These are phyloP conservation scores for Kwoniella dejecticola DNA, from an alignment of 768 basidiomycete genomes.

Conservation along the genomic window DNA sequence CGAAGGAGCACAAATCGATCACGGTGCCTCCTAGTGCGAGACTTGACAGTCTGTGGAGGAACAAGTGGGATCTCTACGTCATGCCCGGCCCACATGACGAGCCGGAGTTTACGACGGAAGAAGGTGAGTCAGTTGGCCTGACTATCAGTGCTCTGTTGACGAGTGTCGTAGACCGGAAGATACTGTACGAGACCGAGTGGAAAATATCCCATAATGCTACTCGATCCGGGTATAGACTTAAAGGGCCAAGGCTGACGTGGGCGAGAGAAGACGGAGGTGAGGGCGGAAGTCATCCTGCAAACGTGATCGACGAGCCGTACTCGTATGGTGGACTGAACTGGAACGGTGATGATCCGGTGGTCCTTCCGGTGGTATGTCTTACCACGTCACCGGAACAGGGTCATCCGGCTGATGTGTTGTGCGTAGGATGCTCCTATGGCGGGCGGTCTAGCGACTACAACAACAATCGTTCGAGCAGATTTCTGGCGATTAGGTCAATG, in stretches of 20 bases:
- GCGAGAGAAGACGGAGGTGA: slow-evolving; percentile 65
- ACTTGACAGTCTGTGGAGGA: slow-evolving; percentile 41
- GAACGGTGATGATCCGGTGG: slow-evolving; percentile 69
- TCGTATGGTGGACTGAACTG: slow-evolving; percentile 33
- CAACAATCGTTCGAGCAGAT: slow-evolving; percentile 35
- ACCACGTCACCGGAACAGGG: not conserved
- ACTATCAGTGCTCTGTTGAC: no score
- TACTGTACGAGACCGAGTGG: slow-evolving; percentile 64
- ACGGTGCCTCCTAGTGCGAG: slow-evolving; percentile 56
- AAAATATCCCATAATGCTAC: slow-evolving; percentile 64
- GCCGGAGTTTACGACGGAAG: slow-evolving; percentile 61
- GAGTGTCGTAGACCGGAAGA: slow-evolving; percentile 56
- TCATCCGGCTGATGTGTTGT: slow-evolving; percentile 1
- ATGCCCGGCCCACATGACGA: slow-evolving; percentile 69
- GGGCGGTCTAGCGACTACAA: slow-evolving; percentile 31
- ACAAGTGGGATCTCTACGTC: slow-evolving; percentile 62
- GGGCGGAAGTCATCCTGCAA: slow-evolving; percentile 70
- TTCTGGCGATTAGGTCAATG: slow-evolving; percentile 74
- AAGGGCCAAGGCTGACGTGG: slow-evolving; percentile 63
- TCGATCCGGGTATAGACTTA: slow-evolving; percentile 67
- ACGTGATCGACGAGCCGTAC: slow-evolving; percentile 59
- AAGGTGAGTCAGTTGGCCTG: slow-evolving; percentile 33
- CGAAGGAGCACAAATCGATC: slow-evolving; percentile 4
- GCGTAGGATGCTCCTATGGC: slow-evolving; percentile 39
- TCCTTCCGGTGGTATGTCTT: slow-evolving; percentile 14